Percentiles rank a stretch among this genome's conserved stretches.
Conservation (phyloP, 116 monocot genomes). For the Iris pallida region DNA sequence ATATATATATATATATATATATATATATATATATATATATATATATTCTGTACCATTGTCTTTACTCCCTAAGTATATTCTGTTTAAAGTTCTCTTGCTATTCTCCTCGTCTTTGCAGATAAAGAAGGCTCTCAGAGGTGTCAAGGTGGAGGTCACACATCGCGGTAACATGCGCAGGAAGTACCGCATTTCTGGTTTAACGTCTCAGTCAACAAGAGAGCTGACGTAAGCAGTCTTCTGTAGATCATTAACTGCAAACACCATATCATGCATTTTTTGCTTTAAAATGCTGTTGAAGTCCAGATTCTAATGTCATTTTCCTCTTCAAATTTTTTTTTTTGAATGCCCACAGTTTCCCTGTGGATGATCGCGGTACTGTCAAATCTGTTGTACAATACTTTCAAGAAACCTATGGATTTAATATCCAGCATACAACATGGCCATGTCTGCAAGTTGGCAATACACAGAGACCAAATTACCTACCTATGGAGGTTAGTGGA, state of each 20-base stretch:
- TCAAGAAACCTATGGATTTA: constrained; percentile 62
- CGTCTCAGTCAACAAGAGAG: constrained; percentile 69
- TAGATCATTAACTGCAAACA: not conserved
- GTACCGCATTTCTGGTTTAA: constrained; percentile 62
- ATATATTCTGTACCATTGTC: not conserved
- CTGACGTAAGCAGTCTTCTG: constrained; percentile 37
- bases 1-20: too few relatives aligned
- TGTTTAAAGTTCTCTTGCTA: not conserved
- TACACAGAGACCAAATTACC: constrained; percentile 58
- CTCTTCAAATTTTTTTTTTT: not conserved
- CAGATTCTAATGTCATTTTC: not conserved
- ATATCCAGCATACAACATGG: constrained; percentile 54
- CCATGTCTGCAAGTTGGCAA: constrained; percentile 74
- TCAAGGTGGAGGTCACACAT: constrained; percentile 16
- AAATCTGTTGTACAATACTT: constrained; percentile 77
- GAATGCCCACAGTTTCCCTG: constrained; percentile 40
- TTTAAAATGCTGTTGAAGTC: not conserved
- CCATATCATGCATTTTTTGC: not conserved
- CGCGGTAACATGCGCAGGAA: constrained; percentile 18
- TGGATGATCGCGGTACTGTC: constrained; percentile 59
- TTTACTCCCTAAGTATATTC: too few relatives aligned
- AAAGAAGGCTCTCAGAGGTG: constrained; percentile 39
- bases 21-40: too few relatives aligned
- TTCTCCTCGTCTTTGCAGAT: constrained; percentile 32
- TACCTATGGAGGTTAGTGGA: constrained; percentile 67